Evolutionary conservation across 208 protist genomes (phyloP).

Genomic region (Borovskyia barvae): DNA sequence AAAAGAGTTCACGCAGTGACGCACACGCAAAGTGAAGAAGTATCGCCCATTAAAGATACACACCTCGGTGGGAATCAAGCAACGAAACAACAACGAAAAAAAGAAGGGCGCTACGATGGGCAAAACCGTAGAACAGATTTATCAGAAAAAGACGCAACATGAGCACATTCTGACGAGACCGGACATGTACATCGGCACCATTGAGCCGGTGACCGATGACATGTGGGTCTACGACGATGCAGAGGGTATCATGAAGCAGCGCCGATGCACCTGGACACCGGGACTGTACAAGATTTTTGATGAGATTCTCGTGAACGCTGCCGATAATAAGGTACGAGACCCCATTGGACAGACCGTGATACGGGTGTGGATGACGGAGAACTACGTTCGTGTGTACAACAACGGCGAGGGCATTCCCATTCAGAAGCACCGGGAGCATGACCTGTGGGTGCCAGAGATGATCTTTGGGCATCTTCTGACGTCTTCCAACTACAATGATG

Average conservation of each 20-base stretch:
- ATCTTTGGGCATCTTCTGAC: slow-evolving; percentile 99
- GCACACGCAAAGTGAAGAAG: no score
- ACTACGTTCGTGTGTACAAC: slow-evolving; percentile 97
- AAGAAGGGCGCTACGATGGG: no score
- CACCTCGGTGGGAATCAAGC: no score
- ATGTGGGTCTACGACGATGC: slow-evolving; percentile 96
- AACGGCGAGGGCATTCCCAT: slow-evolving; percentile 98
- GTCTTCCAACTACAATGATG: slow-evolving; percentile 99
- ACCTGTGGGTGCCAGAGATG: slow-evolving; percentile 99
- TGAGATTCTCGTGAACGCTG: slow-evolving; percentile 99
- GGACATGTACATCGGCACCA: slow-evolving; percentile 99
- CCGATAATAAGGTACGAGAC: slow-evolving; percentile 99
- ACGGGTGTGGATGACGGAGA: slow-evolving; percentile 96
- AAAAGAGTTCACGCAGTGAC: no score
- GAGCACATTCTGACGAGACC: slow-evolving; percentile 98
- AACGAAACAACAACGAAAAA: no score
- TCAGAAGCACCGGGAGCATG: slow-evolving; percentile 94
- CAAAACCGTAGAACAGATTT: slow-evolving; percentile 94
- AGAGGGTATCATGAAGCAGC: slow-evolving; percentile 88
- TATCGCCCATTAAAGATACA: no score
- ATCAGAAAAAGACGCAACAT: slow-evolving; percentile 96
- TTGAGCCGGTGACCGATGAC: slow-evolving; percentile 89
- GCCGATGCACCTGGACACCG: slow-evolving; percentile 96
- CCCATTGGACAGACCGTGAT: slow-evolving; percentile 83
- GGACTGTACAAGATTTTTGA: slow-evolving; percentile 99